These are phyloP conservation scores for Oryza coarctata DNA, from an alignment of 176 grass and related monocot species.

Conservation along the genomic window DNA sequence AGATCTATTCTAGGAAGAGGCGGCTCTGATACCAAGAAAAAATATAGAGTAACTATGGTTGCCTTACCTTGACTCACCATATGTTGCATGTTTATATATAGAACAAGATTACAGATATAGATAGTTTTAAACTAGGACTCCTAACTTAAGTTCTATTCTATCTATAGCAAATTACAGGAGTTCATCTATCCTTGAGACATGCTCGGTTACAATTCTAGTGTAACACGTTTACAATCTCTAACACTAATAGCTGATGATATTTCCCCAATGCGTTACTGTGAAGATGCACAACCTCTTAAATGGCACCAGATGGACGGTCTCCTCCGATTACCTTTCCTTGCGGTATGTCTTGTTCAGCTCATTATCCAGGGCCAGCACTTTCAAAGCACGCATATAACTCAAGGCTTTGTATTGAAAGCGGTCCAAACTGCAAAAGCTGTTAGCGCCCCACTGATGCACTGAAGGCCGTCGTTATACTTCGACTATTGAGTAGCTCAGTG, in stretches of 20 bases:
- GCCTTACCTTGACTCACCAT: too few species aligned
- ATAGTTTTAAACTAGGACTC: too few species aligned
- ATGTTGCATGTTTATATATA: too few species aligned
- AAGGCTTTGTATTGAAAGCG: background rate
- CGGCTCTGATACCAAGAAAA: too few species aligned
- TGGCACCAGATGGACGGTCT: constrained; percentile 12
- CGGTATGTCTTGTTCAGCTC: constrained; percentile 25
- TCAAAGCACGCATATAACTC: constrained; percentile 18
- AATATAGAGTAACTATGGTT: too few species aligned
- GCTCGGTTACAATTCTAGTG: too few species aligned
- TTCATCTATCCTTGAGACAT: too few species aligned
- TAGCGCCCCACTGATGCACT: constrained; percentile 7
- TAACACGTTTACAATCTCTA: too few species aligned
- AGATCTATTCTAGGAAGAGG: too few species aligned
- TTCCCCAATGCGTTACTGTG: background rate
- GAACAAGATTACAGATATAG: too few species aligned
- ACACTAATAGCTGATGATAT: background rate
- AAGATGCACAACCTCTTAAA: constrained; percentile 4
- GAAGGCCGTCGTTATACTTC: background rate
- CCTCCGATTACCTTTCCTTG: constrained; percentile 17
- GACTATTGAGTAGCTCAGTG: background rate
- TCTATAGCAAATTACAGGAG: too few species aligned
- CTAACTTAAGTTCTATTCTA: too few species aligned
- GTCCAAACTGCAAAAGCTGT: constrained; percentile 24
- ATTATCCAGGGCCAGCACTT: constrained; percentile 1